Conservation (phyloP, 164 flowering plant genomes). For the Liriodendron chinense region DNA sequence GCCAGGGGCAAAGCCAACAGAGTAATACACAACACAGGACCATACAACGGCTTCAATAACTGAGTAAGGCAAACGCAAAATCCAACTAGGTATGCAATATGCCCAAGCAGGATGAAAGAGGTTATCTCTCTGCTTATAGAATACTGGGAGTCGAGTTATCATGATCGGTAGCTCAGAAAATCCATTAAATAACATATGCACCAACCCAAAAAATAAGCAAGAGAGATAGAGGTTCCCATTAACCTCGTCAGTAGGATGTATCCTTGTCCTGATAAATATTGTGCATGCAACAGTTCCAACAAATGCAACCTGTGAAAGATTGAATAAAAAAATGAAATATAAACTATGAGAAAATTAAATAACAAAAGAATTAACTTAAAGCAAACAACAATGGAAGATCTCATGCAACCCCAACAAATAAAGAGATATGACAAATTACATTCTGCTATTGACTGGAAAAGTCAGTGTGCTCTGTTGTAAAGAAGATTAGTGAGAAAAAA, state of each 20-base stretch:
- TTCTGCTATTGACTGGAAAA: not conserved
- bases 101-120: conserved; percentile 89
- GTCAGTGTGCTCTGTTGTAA: not conserved
- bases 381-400: not conserved
- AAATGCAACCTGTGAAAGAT: conserved; percentile 65
- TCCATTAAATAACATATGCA: conserved; percentile 93
- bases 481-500: too few species aligned
- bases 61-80: conserved; percentile 86
- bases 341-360: not conserved
- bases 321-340: not conserved
- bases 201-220: conserved; percentile 69
- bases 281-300: conserved; percentile 81
- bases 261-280: conserved; percentile 60
- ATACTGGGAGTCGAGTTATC: conserved; percentile 80
- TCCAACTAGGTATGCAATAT: conserved; percentile 69
- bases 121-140: conserved; percentile 87
- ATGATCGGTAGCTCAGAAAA: conserved; percentile 78
- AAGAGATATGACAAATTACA: not conserved
- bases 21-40: conserved; percentile 72
- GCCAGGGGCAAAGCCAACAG: conserved; percentile 77
- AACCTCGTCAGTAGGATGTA: conserved; percentile 61
- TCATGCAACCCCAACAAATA: not conserved
- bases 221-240: conserved; percentile 70
- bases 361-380: not conserved
- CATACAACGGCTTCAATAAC: conserved; percentile 72